Conservation (phyloP, 306 rosid genomes). For the Cucumis sativus region DNA sequence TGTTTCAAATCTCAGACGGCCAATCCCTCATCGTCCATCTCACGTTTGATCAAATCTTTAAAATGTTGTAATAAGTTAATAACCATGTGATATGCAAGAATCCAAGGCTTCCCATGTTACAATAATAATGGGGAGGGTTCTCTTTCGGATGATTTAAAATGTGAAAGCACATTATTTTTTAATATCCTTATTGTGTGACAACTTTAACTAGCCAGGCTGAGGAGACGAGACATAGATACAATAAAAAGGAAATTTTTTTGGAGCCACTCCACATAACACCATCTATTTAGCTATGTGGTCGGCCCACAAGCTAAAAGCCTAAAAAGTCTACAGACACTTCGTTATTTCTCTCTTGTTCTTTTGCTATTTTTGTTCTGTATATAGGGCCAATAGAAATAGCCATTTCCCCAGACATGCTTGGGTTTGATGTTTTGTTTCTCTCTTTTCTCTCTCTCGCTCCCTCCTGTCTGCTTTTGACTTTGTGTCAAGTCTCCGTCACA, state of each 20-base stretch:
- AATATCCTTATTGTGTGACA: background rate
- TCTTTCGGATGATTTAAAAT: background rate
- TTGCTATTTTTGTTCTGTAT: constrained; percentile 4
- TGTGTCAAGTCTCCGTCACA: background rate
- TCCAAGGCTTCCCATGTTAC: background rate
- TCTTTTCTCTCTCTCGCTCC: background rate
- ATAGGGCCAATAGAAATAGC: background rate
- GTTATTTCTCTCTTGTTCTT: constrained; percentile 4
- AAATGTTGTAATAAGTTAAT: background rate
- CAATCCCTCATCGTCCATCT: background rate
- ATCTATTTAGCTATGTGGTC: background rate
- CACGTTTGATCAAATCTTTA: background rate
- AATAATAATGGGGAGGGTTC: background rate
- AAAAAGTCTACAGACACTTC: constrained; percentile 1
- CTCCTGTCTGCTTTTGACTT: background rate
- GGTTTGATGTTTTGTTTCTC: background rate
- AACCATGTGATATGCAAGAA: constrained; percentile 4
- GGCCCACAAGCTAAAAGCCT: background rate
- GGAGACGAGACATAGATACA: background rate
- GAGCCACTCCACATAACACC: background rate
- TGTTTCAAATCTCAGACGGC: background rate
- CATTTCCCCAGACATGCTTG: constrained; percentile 1
- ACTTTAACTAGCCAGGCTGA: background rate
- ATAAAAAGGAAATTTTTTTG: background rate
- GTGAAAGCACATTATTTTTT: background rate